These are phyloP conservation scores for Phytophthora capsici DNA, from an alignment of 352 stramenopile species.

Conservation along the genomic window DNA sequence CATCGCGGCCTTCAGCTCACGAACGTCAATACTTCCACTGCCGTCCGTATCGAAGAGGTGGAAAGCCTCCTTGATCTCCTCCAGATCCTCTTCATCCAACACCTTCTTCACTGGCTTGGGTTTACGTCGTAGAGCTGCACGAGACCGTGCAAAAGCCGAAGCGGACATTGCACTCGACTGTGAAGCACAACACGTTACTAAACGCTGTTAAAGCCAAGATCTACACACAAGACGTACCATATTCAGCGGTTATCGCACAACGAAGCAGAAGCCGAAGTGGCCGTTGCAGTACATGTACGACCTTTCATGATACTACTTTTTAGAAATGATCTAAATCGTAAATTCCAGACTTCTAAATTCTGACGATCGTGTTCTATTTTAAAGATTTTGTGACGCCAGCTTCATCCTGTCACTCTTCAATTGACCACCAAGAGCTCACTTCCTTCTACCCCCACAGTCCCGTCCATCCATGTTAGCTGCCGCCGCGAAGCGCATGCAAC, in stretches of 20 bases:
- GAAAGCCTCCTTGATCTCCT: constrained; percentile 96
- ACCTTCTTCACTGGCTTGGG: constrained; percentile 72
- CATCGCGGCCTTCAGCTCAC: constrained; percentile 96
- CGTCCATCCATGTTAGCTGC: constrained; percentile 16
- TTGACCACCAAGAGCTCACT: constrained; percentile 18
- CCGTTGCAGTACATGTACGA: constrained; percentile 9
- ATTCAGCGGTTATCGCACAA: not conserved
- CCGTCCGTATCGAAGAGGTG: constrained; percentile 94
- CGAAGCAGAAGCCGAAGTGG: constrained; percentile 20
- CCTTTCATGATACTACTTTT: not conserved
- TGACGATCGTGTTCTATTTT: constrained; percentile 11
- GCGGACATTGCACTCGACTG: constrained; percentile 61
- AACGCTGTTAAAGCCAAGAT: not conserved
- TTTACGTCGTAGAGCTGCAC: constrained; percentile 65
- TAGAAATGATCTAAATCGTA: not conserved
- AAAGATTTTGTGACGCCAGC: not conserved
- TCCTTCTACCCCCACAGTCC: not conserved
- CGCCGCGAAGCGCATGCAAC: constrained; percentile 29
- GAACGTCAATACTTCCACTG: constrained; percentile 91
- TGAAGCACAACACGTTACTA: not conserved
- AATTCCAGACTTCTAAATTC: constrained; percentile 1
- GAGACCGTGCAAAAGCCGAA: constrained; percentile 69
- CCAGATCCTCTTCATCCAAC: constrained; percentile 92
- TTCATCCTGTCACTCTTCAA: constrained; percentile 30
- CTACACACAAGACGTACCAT: constrained; percentile 20